Conservation (phyloP, 1,284 basidiomycete genomes). For the Volvariella volvacea region DNA sequence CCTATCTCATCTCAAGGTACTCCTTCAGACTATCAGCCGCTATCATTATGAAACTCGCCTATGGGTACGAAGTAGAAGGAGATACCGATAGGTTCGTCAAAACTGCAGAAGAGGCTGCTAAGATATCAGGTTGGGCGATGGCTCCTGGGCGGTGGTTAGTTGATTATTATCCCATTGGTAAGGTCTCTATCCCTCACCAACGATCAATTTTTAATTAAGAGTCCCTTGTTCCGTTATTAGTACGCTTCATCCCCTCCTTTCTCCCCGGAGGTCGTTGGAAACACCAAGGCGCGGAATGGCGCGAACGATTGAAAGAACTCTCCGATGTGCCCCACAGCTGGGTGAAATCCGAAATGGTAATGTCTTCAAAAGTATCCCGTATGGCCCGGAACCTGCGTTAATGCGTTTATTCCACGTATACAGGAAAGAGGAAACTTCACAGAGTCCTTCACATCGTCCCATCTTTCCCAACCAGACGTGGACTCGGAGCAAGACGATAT, state of each 20-base stretch:
- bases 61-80: slow-evolving; percentile 29
- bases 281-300: slow-evolving; percentile 29
- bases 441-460: slow-evolving; percentile 32
- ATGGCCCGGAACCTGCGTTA: background rate
- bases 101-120: slow-evolving; percentile 32
- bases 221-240: slow-evolving; percentile 14
- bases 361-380: slow-evolving; percentile 3
- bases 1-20: background rate
- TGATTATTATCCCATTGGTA: slow-evolving; percentile 34
- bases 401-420: background rate
- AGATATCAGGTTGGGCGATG: slow-evolving; percentile 32
- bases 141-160: slow-evolving; percentile 39
- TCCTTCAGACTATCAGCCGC: slow-evolving; percentile 28
- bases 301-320: slow-evolving; percentile 22
- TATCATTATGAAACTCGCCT: slow-evolving; percentile 38
- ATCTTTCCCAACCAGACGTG: slow-evolving; percentile 21
- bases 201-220: background rate
- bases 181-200: slow-evolving; percentile 4
- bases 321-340: slow-evolving; percentile 32
- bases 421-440: slow-evolving; percentile 20
- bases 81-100: slow-evolving; percentile 32
- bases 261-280: slow-evolving; percentile 33
- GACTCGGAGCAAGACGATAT: slow-evolving; percentile 30
- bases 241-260: slow-evolving; percentile 31
- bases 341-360: slow-evolving; percentile 37